phyloP scores from a whole-genome alignment of 208 protist species.

The Trypanosoma congolense region DNA sequence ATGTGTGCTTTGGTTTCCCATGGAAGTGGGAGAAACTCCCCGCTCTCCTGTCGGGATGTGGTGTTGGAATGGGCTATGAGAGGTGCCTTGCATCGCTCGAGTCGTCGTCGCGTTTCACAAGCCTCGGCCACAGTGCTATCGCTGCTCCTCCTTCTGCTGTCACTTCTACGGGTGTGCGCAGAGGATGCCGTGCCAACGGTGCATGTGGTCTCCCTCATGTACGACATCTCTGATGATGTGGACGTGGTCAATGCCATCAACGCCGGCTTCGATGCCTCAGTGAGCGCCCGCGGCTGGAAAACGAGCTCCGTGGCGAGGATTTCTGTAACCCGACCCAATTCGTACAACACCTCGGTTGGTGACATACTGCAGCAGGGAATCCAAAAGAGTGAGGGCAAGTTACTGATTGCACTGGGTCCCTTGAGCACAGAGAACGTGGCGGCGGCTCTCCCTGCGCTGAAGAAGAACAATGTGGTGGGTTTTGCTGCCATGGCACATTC shows the following conservation, averaged over 20 bases:
- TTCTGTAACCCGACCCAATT: not conserved
- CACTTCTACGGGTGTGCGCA: not conserved
- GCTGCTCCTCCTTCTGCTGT: not conserved
- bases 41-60: too few relatives aligned
- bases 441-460: not conserved
- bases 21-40: too few relatives aligned
- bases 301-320: not conserved
- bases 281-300: not conserved
- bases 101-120: too few relatives aligned
- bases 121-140: not conserved
- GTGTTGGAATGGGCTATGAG: too few relatives aligned
- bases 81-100: too few relatives aligned
- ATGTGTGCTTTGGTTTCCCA: too few relatives aligned
- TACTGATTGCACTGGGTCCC: not conserved
- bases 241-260: slow-evolving; percentile 1
- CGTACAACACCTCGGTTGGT: not conserved
- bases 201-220: not conserved
- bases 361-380: not conserved
- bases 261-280: slow-evolving; percentile 3
- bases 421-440: not conserved
- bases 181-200: not conserved
- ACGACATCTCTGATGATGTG: not conserved
- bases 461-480: slow-evolving; percentile 22
- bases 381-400: not conserved
- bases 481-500: slow-evolving; percentile 30